Base-by-base conservation (phyloP, 345 rosid genomes). In the Carallia brachiata region DNA sequence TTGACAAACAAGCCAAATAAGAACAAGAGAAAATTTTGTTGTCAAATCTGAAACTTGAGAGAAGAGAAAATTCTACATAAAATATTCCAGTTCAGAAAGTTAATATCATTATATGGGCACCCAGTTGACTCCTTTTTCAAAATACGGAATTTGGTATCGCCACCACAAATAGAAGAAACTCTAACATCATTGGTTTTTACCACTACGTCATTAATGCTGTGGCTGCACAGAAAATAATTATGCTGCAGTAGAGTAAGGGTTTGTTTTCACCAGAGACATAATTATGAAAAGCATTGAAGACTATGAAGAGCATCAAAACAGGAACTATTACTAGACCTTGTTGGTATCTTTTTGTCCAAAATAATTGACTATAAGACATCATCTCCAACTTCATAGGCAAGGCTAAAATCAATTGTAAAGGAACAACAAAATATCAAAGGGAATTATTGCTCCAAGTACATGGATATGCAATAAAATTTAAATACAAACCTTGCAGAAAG, bases 401-500 rank as follows among this genome's bases (percentile, higher is more conserved):
- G 50, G 50, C 17, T 23, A 39, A 70, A 16, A 18, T 63, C 15
- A 4, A 67, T 30, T 5, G 28, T 7, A 40, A 55, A 36, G 59
- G 61, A 71, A 4, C 5, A 27, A 64, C 17, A 23, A 56, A 37
- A 13, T 36, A 13, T 1, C 6, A 61, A 16, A 6, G 36, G 54
- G 0, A 12, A 44, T 44, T 13, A 1, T 44, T 44, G 50, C 50
- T 44, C 50, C 50, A 12, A 44, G 16, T 39, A 23, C 12, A n/a
- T 6, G 60, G 39, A 28, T 67, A 63, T 61, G 34, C 66, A 36
- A 10, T 53, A 66, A 23, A 23, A 23, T 23, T 23, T 23, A 23
- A 52, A 37, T 39, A 75, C 81, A 18, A 67, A 90, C 97, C 97
- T 85, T 50, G 79, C 78, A 70, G 76, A 73, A 54, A 90, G 79